These are phyloP conservation scores for Fusarium concolor DNA, from an alignment of 2,329 filamentous ascomycete genomes.

Conservation along the genomic window DNA sequence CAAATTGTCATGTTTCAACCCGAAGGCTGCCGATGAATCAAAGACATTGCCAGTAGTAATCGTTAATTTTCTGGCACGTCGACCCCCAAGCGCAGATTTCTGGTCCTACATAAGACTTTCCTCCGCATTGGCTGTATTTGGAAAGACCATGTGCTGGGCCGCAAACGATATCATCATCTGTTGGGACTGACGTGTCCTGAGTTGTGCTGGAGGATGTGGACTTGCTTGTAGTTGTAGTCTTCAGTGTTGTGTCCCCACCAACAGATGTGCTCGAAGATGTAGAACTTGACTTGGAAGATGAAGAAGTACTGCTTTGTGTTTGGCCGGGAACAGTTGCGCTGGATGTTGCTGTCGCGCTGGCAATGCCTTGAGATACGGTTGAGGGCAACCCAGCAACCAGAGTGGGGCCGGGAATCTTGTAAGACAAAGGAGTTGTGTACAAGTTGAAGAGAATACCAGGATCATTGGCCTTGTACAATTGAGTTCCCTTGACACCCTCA, in stretches of 20 bases:
- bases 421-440: conserved; percentile 44
- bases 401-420: conserved; percentile 46
- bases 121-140: conserved; percentile 42
- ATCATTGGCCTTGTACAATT: conserved; percentile 47
- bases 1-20: not conserved
- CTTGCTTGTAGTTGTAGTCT: conserved; percentile 15
- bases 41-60: conserved; percentile 38
- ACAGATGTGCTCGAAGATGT: not conserved
- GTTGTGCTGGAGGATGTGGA: conserved; percentile 6
- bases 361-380: conserved; percentile 17
- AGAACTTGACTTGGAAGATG: not conserved
- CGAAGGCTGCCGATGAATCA: conserved; percentile 26
- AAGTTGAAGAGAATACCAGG: conserved; percentile 52
- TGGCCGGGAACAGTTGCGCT: conserved; percentile 38
- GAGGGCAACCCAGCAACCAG: conserved; percentile 40
- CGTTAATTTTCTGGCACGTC: conserved; percentile 25
- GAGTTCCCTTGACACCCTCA: conserved; percentile 47
- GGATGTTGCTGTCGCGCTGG: conserved; percentile 30
- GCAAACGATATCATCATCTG: conserved; percentile 28
- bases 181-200: not conserved
- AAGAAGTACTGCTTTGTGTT: not conserved
- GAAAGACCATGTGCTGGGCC: conserved; percentile 30
- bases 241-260: conserved; percentile 18
- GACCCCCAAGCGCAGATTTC: conserved; percentile 33
- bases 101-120: conserved; percentile 5